Percentiles rank a stretch among this genome's conserved stretches.
These are phyloP conservation scores for Brasenia schreberi DNA, from an alignment of 164 flowering plant genomes.

Conservation along the genomic window DNA sequence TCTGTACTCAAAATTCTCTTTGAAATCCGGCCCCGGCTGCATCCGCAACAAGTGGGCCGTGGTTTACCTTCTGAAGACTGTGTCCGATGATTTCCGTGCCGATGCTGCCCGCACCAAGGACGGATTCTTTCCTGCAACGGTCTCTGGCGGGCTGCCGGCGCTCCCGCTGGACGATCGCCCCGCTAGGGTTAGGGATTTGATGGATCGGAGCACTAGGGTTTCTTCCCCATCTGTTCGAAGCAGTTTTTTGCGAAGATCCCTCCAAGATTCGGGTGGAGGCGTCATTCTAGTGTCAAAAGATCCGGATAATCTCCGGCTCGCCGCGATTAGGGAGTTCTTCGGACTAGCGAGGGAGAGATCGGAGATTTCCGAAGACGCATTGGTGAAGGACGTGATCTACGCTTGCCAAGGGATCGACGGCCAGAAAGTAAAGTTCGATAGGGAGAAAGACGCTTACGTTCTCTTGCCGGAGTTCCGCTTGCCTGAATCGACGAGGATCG, in stretches of 20 bases:
- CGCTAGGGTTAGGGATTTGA: not conserved
- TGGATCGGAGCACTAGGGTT: not conserved
- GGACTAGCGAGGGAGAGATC: conserved; percentile 63
- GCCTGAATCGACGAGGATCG: conserved; percentile 46
- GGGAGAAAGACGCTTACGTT: conserved; percentile 43
- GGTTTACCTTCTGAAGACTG: conserved; percentile 64
- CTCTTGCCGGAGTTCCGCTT: conserved; percentile 45
- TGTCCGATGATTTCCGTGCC: conserved; percentile 49
- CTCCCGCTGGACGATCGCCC: conserved; percentile 15
- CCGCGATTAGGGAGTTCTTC: conserved; percentile 65
- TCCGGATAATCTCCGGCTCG: conserved; percentile 63
- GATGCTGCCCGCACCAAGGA: conserved; percentile 5
- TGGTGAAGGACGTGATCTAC: conserved; percentile 91
- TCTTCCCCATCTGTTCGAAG: not conserved
- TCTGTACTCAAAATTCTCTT: conserved; percentile 55
- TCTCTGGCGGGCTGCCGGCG: conserved; percentile 36
- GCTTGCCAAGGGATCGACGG: conserved; percentile 97
- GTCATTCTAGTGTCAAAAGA: conserved; percentile 61
- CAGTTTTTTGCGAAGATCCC: conserved; percentile 10
- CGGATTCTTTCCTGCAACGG: conserved; percentile 19
- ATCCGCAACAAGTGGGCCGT: conserved; percentile 76
- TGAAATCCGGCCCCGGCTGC: conserved; percentile 60
- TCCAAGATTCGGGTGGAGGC: conserved; percentile 39
- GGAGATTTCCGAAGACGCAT: conserved; percentile 68
- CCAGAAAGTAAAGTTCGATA: conserved; percentile 55